These are phyloP conservation scores for Fragaria ananassa DNA, from an alignment of 306 rosid species.

Conservation along the genomic window DNA sequence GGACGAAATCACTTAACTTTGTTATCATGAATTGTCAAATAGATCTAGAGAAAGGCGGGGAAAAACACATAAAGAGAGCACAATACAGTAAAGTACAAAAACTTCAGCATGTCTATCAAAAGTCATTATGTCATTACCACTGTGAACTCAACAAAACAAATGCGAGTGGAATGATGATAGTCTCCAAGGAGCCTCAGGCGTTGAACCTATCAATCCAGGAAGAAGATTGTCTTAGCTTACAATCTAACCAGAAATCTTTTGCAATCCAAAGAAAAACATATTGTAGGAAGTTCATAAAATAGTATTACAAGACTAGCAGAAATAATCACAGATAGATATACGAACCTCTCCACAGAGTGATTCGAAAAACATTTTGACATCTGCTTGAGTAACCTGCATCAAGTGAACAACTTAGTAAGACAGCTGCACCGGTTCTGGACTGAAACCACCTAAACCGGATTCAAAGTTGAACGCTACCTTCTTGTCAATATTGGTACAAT, in stretches of 20 bases:
- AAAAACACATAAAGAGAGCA: background rate
- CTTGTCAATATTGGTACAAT: conserved; percentile 96
- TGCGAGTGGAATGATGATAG: conserved; percentile 93
- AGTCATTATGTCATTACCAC: conserved; percentile 47
- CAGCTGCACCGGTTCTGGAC: background rate
- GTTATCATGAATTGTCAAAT: background rate
- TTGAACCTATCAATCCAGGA: conserved; percentile 59
- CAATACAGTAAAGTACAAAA: conserved; percentile 5
- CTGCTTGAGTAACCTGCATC: conserved; percentile 88
- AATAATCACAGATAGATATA: conserved; percentile 10
- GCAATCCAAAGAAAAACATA: background rate
- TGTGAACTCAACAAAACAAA: conserved; percentile 85
- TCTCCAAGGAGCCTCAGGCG: conserved; percentile 97
- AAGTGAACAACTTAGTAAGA: conserved; percentile 22
- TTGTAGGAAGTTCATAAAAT: background rate
- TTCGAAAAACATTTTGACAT: conserved; percentile 84
- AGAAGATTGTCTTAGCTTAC: background rate
- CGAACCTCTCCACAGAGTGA: conserved; percentile 97
- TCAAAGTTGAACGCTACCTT: conserved; percentile 53
- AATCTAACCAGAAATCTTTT: conserved; percentile 25
- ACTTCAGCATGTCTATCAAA: conserved; percentile 10
- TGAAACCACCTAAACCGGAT: conserved; percentile 23
- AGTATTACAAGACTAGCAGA: background rate
- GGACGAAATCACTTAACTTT: background rate
- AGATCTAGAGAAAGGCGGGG: background rate